Base-by-base conservation (phyloP, 352 stramenopile genomes). In the Phytophthora sojae region DNA sequence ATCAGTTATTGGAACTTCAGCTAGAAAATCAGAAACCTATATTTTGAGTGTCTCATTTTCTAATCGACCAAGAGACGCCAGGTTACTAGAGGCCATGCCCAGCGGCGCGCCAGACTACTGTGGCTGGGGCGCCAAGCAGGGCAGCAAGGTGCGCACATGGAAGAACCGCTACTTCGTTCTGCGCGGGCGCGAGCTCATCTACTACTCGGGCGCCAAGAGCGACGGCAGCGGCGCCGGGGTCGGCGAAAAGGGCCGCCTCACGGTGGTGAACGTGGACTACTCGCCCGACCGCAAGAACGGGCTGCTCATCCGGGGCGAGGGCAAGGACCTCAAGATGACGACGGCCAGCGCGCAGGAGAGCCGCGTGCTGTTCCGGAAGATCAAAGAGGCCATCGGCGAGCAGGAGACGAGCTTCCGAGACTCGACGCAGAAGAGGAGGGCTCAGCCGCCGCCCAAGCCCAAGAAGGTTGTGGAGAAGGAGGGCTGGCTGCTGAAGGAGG, bases 131-230 rank as follows among this genome's bases (percentile, higher is more conserved):
- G 77, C 79, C 57, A 94, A 94, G 73, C 80, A 92, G 50, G 86
- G 86, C 69, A 91, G 83, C 68, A 88, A 87, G 52, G 74, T 92
- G 63, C 77, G 77, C 35, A 85, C 76, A 26, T 94, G 86, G 86
- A 94, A 94, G 72, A 80, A 80, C 29, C 83, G 86, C 44, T 94
- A 87, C 71, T 90, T 94, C 57, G 83, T 92, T 25, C 72, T 94
- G 12, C 73, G 68, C 35, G 84, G 84, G 49, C 65, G 81, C 14
- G 80, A 87, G 47, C 59, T 94, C 54, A 21, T 60, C 14, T 94
- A 94, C 68, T 96, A 88, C 61, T 80, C 74, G 0, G 64, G 71
- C 26, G 77, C 75, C 30, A 82, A 74, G 55, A 74, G 69, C 56
- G 62, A 76, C 47, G 75, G 70, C 23, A 82, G 69, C 29, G 74